These are phyloP conservation scores for Malassezia yamatoensis DNA, from an alignment of 1,284 basidiomycete genomes.

Conservation along the genomic window DNA sequence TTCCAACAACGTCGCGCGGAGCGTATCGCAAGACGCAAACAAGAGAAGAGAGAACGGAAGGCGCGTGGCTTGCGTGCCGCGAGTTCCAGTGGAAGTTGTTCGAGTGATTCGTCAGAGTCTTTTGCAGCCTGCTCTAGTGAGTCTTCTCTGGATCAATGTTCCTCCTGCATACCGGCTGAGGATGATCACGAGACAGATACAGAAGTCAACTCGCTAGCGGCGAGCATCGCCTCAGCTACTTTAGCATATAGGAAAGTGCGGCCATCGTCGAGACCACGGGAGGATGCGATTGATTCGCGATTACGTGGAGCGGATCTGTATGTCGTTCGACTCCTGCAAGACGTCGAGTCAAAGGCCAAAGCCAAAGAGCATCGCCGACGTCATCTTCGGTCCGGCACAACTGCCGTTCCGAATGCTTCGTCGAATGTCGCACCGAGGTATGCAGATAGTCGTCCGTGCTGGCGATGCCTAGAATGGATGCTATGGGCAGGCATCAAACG, in stretches of 20 bases:
- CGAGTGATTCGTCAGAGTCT: constrained; percentile 1
- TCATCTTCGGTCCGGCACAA: neutral
- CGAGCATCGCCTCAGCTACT: neutral
- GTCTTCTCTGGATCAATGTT: neutral
- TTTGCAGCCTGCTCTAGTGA: neutral
- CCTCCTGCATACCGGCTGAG: neutral
- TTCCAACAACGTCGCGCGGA: constrained; percentile 7
- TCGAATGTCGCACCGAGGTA: constrained; percentile 7
- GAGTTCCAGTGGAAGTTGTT: constrained; percentile 7
- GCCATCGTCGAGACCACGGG: neutral
- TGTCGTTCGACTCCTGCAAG: constrained; percentile 20
- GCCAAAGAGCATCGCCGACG: constrained; percentile 18
- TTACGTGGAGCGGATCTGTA: constrained; percentile 20
- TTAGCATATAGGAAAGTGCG: constrained; percentile 5
- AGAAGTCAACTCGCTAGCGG: neutral
- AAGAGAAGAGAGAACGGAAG: constrained; percentile 16
- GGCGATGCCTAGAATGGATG: constrained; percentile 24
- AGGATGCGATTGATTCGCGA: constrained; percentile 11
- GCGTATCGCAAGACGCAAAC: constrained; percentile 13
- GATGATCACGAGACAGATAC: neutral
- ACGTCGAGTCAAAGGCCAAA: constrained; percentile 19
- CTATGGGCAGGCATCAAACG: constrained; percentile 23
- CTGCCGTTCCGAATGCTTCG: neutral
- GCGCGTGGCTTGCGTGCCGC: constrained; percentile 5
- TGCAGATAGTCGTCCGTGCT: constrained; percentile 21